Evolutionary conservation across 345 rosid genomes (phyloP), one percentile per base, ranked within the genome.

Genomic region (Murraya paniculata): DNA sequence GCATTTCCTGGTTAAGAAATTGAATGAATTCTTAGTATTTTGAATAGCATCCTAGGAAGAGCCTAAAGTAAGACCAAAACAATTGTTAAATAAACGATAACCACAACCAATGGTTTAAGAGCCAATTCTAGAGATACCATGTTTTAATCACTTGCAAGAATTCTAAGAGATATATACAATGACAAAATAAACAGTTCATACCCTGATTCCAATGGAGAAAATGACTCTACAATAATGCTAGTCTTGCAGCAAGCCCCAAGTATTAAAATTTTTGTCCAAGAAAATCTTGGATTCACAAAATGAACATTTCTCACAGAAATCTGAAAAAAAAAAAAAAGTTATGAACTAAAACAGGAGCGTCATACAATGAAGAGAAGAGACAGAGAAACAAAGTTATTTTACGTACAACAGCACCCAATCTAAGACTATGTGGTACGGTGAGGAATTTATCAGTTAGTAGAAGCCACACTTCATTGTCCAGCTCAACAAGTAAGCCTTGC

Each of bases 401-500:
- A 85, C 99, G 88, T 85, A 96, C 98, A 68, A 92, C 83, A 7
- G 98, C 88, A 8, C 97, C 97, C 71, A 81, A 81, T 71, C 99
- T 87, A 45, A 91, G 81, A 87, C 97, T 81, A 74, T 89, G 99
- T 0, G 97, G 91, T 60, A 81, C 83, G 30, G 57, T 74, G 53
- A 80, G 84, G 53, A 82, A 85, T 77, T 81, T 89, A 84, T 91
- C 95, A 9, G 92, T 90, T 76, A 90, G 84, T 55, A 96, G 73
- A 82, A 96, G 95, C 98, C 95, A 96, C 14, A 91, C 94, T 73
- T 92, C 91, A 50, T 88, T 84, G 67, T 96, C 97, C 84, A 96
- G 81, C 88, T 94, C 97, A 78, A 92, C 86, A 77, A 90, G 88
- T 93, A 84, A 88, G 60, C 97, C 98, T 74, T 88, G 88, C 92